Evolutionary conservation across 805 yeast species (phyloP), one percentile per base, ranked within the genome.

Genomic region (Candida rishiriensis): DNA sequence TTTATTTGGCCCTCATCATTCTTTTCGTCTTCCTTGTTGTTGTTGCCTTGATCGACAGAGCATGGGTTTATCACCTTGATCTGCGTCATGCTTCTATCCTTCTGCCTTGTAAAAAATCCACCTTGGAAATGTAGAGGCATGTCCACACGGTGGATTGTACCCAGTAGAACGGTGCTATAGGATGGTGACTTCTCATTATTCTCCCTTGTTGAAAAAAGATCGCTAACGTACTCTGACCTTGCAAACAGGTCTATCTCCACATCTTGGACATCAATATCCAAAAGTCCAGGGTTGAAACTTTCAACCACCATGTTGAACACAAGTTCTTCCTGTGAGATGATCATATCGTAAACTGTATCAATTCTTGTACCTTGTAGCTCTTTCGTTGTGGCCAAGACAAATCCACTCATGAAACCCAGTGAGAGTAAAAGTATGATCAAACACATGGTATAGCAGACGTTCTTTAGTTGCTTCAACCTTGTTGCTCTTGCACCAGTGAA

Each of bases 231-330:
- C 7, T 79, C 72, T 38, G 86, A 78, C 54, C 81, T 82, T 1
- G 91, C 97, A 69, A 91, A 91, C 2, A 91, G 71, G 60, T 91
- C 97, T 35, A 91, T 63, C 52, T 87, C 91, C 10, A 83, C 82
- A 12, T 79, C 78, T 35, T 71, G 69, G 2, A 90, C 71, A 2
- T 70, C 66, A 5, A 89, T 78, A 2, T 85, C 72, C 51, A 89
- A 71, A 64, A 90, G 76, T 0, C 97, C 96, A 0, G 97, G 97
- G 60, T 91, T 91, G 54, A 83, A 78, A 0, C 95, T 95, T 47
- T 80, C 84, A 17, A 88, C 78, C 2, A 78, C 76, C 54, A 91
- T 67, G 59, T 84, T 87, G 66, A 91, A 88, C 1, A 89, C 76
- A 38, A 91, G 68, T 59, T 88, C 97, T 56, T 89, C 96, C 50